A percentile compares a stretch with the other conserved stretches of the same genome.
Evolutionary conservation across 2,329 filamentous ascomycete species (phyloP).

Genomic region (Zarea fungicola): DNA sequence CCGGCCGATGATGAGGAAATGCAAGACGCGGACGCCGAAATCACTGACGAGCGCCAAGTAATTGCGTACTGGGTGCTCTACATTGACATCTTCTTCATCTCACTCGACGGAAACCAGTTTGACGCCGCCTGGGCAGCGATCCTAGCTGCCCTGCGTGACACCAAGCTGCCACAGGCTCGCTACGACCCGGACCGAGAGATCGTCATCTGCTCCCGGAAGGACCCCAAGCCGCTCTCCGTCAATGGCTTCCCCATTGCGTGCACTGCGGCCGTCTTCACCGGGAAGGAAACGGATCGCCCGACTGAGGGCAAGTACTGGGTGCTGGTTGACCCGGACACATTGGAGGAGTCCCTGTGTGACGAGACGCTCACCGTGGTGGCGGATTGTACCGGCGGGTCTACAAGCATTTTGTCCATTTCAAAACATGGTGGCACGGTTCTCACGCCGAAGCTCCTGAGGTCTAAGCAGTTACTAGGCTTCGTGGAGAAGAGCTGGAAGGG

Average conservation of each 20-base stretch:
- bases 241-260: conserved; percentile 67
- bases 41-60: conserved; percentile 37
- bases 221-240: conserved; percentile 54
- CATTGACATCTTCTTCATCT: conserved; percentile 92
- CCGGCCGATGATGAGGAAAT: conserved; percentile 37
- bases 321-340: conserved; percentile 79
- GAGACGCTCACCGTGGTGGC: conserved; percentile 82
- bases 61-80: conserved; percentile 95
- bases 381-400: conserved; percentile 51
- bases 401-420: conserved; percentile 65
- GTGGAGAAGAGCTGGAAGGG: conserved; percentile 31
- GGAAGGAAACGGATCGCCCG: conserved; percentile 46
- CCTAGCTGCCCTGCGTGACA: conserved; percentile 73
- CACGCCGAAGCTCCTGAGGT: conserved; percentile 59
- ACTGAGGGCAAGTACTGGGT: conserved; percentile 60
- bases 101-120: conserved; percentile 85
- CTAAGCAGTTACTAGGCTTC: conserved; percentile 48
- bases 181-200: conserved; percentile 81
- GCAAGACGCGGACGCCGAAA: conserved; percentile 35
- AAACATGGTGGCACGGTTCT: conserved; percentile 76
- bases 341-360: conserved; percentile 80
- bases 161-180: conserved; percentile 68
- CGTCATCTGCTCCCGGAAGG: conserved; percentile 64
- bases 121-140: conserved; percentile 86
- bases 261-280: conserved; percentile 74